Conservation (phyloP, 805 yeast species). For the Candida namnaoensis region DNA sequence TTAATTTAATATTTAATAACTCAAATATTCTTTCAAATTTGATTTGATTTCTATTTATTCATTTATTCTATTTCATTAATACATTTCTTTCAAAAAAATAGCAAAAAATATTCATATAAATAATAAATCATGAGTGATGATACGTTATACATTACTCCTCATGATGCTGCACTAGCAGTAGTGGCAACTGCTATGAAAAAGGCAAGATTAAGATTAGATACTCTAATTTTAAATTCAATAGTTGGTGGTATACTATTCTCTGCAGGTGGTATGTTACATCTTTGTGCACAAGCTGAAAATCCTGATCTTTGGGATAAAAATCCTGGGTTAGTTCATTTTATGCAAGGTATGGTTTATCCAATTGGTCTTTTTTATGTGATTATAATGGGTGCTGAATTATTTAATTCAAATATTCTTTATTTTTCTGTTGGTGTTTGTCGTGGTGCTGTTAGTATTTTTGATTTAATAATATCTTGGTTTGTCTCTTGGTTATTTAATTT, state of each 20-base stretch:
- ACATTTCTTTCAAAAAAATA: no score
- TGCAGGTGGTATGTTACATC: constrained; percentile 65
- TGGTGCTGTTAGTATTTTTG: constrained; percentile 61
- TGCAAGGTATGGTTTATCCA: constrained; percentile 59
- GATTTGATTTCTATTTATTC: no score
- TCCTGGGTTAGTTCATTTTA: constrained; percentile 43
- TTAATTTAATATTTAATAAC: no score
- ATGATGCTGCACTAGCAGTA: constrained; percentile 77
- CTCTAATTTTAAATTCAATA: constrained; percentile 53
- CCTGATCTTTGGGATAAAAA: constrained; percentile 30
- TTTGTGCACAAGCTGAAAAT: constrained; percentile 43
- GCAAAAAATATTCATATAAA: no score
- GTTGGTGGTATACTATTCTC: constrained; percentile 65
- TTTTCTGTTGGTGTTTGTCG: constrained; percentile 62
- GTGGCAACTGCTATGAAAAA: constrained; percentile 85
- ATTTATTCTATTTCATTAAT: no score
- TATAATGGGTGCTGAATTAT: constrained; percentile 66
- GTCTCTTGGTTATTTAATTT: constrained; percentile 63
- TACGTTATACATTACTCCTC: constrained; percentile 57
- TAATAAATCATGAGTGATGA: constrained; percentile 29
- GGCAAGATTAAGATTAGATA: constrained; percentile 53
- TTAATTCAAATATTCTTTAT: constrained; percentile 65
- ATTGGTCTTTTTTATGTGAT: constrained; percentile 72
- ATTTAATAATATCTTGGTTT: constrained; percentile 54
- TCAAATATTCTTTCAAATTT: no score